Base-by-base conservation (phyloP, 1,139 yeast species). In the Taphrina betulina region DNA sequence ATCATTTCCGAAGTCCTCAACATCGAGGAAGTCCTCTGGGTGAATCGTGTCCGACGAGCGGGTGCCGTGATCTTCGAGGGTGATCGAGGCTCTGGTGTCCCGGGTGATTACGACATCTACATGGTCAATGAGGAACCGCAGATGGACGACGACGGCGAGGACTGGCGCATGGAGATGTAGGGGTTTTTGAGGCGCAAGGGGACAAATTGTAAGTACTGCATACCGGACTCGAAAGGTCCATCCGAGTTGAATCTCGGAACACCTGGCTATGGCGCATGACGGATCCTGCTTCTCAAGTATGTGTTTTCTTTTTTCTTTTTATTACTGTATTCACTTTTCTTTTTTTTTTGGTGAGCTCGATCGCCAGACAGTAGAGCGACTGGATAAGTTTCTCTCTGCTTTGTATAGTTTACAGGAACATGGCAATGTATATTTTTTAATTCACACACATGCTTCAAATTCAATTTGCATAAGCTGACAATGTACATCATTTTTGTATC, bases 61-160 rank as follows among this genome's bases (percentile, higher is more conserved):
- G 98, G 98, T 1, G 96, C 97, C 1, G 86, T 92, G 1, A 86
- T 92, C 62, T 94, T 84, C 65, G 99, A 92, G 71, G 98, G 97
- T 35, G 97, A 92, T 64, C 90, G 79, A 69, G 98, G 98, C 0
- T 96, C 97, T 5, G 72, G 75, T 19, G 46, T 34, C 24, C 43
- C 26, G 40, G 40, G 45, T 28, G 53, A 40, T 33, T 29, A 14
- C 23, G 40, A 37, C 31, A 53, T 50, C 31, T 50, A 50, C 19
- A 42, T 42, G 37, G 54, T 33, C 7, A 40, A 53, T 14, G 58
- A 46, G 20, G 64, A 63, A 28, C 51, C 55, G 5, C 52, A 59
- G 46, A 57, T 58, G 55, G 57, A 60, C 17, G 66, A 60, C 28
- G 61, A 60, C 16, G 66, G 63, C 37, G 61, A 61, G 19, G 66